These are phyloP conservation scores for Tetradesmus lagerheimii DNA, from an alignment of 139 green algal species.

Conservation along the genomic window DNA sequence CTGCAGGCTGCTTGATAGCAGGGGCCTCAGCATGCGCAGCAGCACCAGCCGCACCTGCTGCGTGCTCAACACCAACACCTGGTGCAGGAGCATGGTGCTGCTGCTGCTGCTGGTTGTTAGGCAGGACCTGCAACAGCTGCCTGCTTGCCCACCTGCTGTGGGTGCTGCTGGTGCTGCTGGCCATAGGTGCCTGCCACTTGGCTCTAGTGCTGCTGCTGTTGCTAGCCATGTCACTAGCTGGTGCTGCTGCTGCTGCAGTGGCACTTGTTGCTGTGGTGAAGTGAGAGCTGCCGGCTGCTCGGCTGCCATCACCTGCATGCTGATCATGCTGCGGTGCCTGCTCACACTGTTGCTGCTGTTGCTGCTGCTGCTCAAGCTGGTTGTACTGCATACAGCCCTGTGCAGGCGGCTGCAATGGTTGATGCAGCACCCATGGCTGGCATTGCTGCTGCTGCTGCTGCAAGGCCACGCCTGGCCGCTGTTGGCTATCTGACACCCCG, in stretches of 20 bases:
- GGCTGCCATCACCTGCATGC: not conserved
- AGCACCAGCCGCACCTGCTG: not conserved
- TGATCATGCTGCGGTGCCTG: not conserved
- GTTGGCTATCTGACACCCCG: not conserved
- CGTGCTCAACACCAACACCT: not conserved
- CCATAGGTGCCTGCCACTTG: conserved; percentile 7
- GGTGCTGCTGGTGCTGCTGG: not conserved
- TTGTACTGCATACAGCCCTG: not conserved
- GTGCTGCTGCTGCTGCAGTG: not conserved
- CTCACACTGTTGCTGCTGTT: not conserved
- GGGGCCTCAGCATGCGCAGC: not conserved
- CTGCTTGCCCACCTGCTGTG: not conserved
- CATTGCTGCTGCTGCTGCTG: conserved; percentile 15
- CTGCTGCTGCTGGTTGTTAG: conserved; percentile 15
- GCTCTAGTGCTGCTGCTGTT: conserved; percentile 8
- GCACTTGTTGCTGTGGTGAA: not conserved
- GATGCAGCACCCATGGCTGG: not conserved
- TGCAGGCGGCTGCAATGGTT: not conserved
- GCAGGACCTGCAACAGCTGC: not conserved
- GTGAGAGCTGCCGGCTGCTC: not conserved
- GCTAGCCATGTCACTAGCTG: not conserved
- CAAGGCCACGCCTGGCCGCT: not conserved
- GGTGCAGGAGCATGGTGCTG: not conserved
- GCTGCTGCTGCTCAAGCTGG: conserved; percentile 2
- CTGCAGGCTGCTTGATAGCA: not conserved